Evolutionary conservation across 1,284 basidiomycete genomes (phyloP), one percentile per base, ranked within the genome.

Genomic region (Ganoderma multipileum): DNA sequence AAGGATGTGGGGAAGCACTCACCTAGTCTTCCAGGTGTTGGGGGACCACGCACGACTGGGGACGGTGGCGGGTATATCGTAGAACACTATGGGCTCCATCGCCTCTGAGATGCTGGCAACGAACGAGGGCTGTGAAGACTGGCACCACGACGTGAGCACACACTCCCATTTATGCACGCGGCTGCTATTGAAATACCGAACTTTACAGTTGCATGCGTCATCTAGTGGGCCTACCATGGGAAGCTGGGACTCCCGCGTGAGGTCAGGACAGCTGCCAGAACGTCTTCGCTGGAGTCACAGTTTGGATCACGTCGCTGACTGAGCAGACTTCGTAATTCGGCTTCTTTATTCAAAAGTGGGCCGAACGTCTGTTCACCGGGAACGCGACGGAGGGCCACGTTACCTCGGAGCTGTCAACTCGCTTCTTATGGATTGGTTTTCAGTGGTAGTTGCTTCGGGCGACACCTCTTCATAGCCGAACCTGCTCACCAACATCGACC

Each of bases 21-120:
- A 78, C 80, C 76, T 71, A 1, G 71, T 71, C 57, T 71, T 75
- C 73, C 70, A 75, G 9, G 71, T 71, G 47, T 75, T 72, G 1
- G 71, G 67, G 14, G 70, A 72, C 69, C 72, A 72, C 1, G 71
- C 60, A 26, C 50, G n/a, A 26, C 26, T n/a, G 44, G 50, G 42
- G 39, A 76, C 6, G 28, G 18, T 41, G 77, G 30, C 12, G 9
- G 47, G 61, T n/a, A 63, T 44, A 47, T 63, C 61, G 47, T 63
- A 63, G 36, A 63, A 71, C 28, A 74, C 64, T 65, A 79, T 79
- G 50, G 66, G 66, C 41, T 68, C 60, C 16, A 61, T 30, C 66
- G 18, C 26, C 28, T 23, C 11, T n/a, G 28, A n/a, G 61, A 44
- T 44, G 14, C 44, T 11, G 38, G 20, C n/a, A 26, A 16, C 7